Base-by-base conservation (phyloP, 768 basidiomycete species). In the Mycena chlorophos region DNA sequence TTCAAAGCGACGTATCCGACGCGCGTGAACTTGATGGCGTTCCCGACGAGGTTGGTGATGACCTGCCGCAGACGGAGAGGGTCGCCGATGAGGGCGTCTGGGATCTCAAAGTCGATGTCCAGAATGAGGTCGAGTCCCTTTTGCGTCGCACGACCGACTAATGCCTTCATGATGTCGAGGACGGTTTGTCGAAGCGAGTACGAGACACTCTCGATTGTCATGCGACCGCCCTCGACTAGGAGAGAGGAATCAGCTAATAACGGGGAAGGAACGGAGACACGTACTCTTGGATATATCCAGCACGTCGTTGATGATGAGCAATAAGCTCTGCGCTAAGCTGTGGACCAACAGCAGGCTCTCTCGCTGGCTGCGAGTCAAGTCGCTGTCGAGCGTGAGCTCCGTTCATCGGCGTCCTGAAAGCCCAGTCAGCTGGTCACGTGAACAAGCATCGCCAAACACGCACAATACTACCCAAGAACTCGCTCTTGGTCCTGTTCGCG, bases 171-270 rank as follows among this genome's bases (percentile, higher is more conserved):
- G 57, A 98, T 97, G 26, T 94, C 93, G 66, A 98, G 98, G 38
- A 98, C 93, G 3, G 93, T 96, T 63, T 94, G 88, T n/a, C 97
- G 89, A 26, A 98, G 81, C 10, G 95, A 98, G 74, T 96, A 99
- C 2, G 95, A 89, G n/a, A 98, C 96, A 26, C 92, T 88, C 73
- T 99, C 97, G 90, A 99, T 97, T 2, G 94, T 98, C 97, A 99
- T 99, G 13, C 96, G 89, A 42, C 97, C 97, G 37, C 96, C 97
- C 73, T 99, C 97, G 66, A 98, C 95, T 97, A 64, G 14, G 47
- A 63, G 60, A 56, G 64, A 52, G 46, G 5, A 57, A 43, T 54
- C 28, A 63, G 58, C 58, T 42, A 60, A 49, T 46, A 29, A 26
- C 16, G n/a, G 17, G 3, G 40, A n/a, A 28, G 48, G 34, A 29